Percentiles rank a stretch among this genome's conserved stretches.
Evolutionary conservation across 495 filamentous ascomycete genomes (phyloP).

Genomic region (Pyronema domesticum): DNA sequence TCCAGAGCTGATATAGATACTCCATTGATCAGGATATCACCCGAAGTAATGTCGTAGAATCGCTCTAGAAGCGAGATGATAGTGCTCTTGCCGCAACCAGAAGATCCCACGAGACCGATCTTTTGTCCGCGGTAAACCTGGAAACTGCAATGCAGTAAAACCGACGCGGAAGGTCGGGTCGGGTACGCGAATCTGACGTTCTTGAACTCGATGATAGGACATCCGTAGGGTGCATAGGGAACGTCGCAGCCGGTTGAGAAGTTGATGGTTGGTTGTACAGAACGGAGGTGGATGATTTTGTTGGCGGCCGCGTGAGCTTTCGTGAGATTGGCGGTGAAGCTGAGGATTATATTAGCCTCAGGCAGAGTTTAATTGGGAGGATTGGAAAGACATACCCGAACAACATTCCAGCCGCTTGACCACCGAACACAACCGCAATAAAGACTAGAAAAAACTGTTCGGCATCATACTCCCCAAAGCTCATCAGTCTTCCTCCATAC

Average conservation of each 20-base stretch:
- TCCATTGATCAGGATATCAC: constrained; percentile 37
- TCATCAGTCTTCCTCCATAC: constrained; percentile 40
- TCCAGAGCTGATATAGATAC: constrained; percentile 30
- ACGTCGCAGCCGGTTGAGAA: not conserved
- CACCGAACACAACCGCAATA: constrained; percentile 40
- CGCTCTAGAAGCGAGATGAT: constrained; percentile 38
- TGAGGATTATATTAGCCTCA: too few relatives aligned
- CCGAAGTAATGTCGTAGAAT: constrained; percentile 41
- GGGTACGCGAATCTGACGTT: constrained; percentile 45
- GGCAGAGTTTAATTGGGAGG: too few relatives aligned
- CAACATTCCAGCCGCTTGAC: constrained; percentile 36
- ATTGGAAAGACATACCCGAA: constrained; percentile 23
- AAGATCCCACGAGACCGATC: constrained; percentile 37
- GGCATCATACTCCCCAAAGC: constrained; percentile 29
- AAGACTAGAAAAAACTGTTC: constrained; percentile 41
- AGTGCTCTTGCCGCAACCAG: constrained; percentile 41
- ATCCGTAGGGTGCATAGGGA: not conserved
- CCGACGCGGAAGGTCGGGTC: constrained; percentile 34
- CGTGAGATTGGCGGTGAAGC: constrained; percentile 30
- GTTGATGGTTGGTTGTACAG: not conserved
- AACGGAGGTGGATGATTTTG: constrained; percentile 29
- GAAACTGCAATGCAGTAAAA: constrained; percentile 37
- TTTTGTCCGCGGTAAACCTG: constrained; percentile 31
- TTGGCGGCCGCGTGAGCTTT: constrained; percentile 31
- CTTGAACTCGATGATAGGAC: constrained; percentile 28